Evolutionary conservation across 1,284 basidiomycete genomes (phyloP), one percentile per base, ranked within the genome.

Genomic region (Pisolithus thermaeus): DNA sequence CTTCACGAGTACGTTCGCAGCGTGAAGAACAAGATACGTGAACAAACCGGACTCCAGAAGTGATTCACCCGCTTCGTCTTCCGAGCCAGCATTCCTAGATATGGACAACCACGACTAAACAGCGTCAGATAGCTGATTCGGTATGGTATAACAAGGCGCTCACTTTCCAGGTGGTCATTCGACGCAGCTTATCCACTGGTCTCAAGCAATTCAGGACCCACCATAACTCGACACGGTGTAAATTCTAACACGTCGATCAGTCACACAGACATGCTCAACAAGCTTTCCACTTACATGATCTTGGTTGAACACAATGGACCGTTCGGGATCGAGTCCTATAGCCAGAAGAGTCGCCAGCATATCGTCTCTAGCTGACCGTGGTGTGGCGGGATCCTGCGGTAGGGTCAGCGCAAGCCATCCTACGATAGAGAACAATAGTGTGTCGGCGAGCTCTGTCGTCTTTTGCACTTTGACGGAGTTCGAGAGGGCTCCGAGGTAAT

Each of bases 91-190:
- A 60, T 92, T 90, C 39, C 85, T 77, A 4, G 83, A 79, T 3
- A 81, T 79, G 3, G 87, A 90, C 1, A 96, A 70, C 56, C 89
- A 85, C 9, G 87, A 80, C 88, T 92, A 52, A 51, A 8, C 3
- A 14, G 27, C n/a, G 3, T 7, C 44, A 35, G 12, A 1, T 37
- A 7, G 36, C 4, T 18, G 12, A 35, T 36, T 7, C 5, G 32
- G 22, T 35, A 41, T 35, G 22, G 36, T n/a, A 53, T 9, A 30
- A 40, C 16, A 16, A 40, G n/a, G 25, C 23, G 28, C 74, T 32
- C 53, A 87, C 90, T 79, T 96, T 97, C 93, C 93, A 97, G 0
- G 92, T 95, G 2, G 93, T 97, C 93, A 97, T 96, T 38, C 93
- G 74, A 37, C 84, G 79, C 11, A 98, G 72, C 59, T 84, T 84